Evolutionary conservation across 345 rosid species (phyloP), one percentile per base, ranked within the genome.

Genomic region (Moringa oleifera): DNA sequence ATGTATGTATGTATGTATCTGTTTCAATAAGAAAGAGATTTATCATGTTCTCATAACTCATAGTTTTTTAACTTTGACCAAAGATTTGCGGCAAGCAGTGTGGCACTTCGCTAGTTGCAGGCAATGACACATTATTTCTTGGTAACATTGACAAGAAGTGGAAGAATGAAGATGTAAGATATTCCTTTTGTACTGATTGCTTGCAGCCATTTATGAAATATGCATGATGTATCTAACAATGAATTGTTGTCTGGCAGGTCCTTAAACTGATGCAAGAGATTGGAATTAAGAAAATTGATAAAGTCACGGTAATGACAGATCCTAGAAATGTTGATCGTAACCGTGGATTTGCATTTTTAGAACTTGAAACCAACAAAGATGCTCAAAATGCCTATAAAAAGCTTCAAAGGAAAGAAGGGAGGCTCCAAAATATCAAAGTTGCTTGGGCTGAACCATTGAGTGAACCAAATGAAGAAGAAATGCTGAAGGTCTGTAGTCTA

Each of bases 51-150:
- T 41, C 17, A 1, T 15, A 4, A 4, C 47, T 41, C 17, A 5
- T 41, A 11, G n/a, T 20, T 18, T 23, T 12, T 23, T 49, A 10
- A 25, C 18, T 51, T 24, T 18, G 33, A 49, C 21, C 23, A 36
- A 52, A 73, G 77, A 68, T 73, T 47, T 59, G 68, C 57, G 77
- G 77, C 28, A 73, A 73, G 67, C 63, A 55, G 63, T 73, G 77
- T 69, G 5, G 63, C 46, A 56, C 67, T 21, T 58, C 58, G 24
- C 73, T 67, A 22, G 77, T 69, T 52, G 77, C 68, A 56, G 77
- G 70, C 41, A 68, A 68, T 57, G 77, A 68, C 68, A 73, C 77
- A 19, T 55, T 73, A 53, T 73, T 64, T 61, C 70, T 73, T 55
- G 77, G 77, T 41, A 73, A 69, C 51, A 68, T 73, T 61, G 68